These are phyloP conservation scores for Barnettozyma californica DNA, from an alignment of 805 yeast genomes.

Conservation along the genomic window DNA sequence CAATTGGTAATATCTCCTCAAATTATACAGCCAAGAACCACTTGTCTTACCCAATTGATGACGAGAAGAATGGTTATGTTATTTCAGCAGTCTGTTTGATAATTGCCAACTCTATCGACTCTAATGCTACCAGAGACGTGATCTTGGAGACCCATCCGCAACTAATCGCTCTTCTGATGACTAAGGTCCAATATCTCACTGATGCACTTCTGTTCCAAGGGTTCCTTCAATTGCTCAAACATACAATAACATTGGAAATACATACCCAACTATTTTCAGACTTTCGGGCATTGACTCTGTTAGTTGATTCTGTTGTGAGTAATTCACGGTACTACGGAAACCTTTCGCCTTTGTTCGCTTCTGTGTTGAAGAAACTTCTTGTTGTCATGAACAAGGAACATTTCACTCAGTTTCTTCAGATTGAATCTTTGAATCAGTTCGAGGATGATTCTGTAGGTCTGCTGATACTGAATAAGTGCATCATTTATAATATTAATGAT, in stretches of 20 bases:
- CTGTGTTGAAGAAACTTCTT: slow-evolving; percentile 20
- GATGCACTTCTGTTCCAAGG: slow-evolving; percentile 27
- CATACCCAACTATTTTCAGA: slow-evolving; percentile 12
- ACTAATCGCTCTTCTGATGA: slow-evolving; percentile 9
- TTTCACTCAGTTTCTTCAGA: slow-evolving; percentile 1
- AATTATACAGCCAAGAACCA: slow-evolving; percentile 18
- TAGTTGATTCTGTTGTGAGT: slow-evolving; percentile 20
- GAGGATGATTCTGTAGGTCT: slow-evolving; percentile 11
- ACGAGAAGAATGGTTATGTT: slow-evolving; percentile 19
- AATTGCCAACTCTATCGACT: slow-evolving; percentile 23
- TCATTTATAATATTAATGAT: slow-evolving; percentile 14
- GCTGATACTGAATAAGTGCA: slow-evolving; percentile 17
- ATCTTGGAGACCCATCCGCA: slow-evolving; percentile 12
- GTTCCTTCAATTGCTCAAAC: slow-evolving; percentile 20
- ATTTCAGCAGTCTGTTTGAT: slow-evolving; percentile 18
- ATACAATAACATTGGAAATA: slow-evolving; percentile 12
- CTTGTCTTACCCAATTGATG: background rate
- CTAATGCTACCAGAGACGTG: slow-evolving; percentile 11
- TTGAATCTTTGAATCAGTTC: slow-evolving; percentile 8
- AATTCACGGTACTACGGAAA: slow-evolving; percentile 23
- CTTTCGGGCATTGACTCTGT: slow-evolving; percentile 5
- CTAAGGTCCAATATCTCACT: slow-evolving; percentile 16
- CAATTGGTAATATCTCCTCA: slow-evolving; percentile 26
- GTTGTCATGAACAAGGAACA: slow-evolving; percentile 13
- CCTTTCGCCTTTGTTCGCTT: slow-evolving; percentile 12